Evolutionary conservation across 2,329 filamentous ascomycete species (phyloP), one percentile per base, ranked within the genome.

Genomic region (Pezicula radicicola): DNA sequence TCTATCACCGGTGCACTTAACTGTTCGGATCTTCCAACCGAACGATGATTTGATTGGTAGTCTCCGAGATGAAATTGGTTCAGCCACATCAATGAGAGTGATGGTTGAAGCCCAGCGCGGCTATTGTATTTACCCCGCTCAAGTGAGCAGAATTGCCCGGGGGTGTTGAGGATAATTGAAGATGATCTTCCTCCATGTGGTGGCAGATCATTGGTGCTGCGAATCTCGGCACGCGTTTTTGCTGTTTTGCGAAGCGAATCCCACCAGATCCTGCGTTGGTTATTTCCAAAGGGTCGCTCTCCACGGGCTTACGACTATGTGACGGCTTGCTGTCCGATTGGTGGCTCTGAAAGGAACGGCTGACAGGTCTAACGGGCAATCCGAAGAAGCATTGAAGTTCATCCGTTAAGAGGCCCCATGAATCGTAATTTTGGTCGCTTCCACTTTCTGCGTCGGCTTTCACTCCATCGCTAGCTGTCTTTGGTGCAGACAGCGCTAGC

Each of bases 301-400:
- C 30, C 30, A 33, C 30, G 30, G 30, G 30, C 30, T 33, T 33
- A 13, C 30, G 30, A 33, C 30, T 10, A 33, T 13, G 12, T 41
- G 44, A 47, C 40, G 46, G 44, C 30, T 25, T 19, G n/a, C 52
- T 54, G 54, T 48, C 54, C 54, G 58, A 60, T 59, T 57, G 55
- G 59, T 50, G 50, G 48, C 51, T 57, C 52, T 44, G 15, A 46
- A 40, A 16, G 46, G 46, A 46, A 50, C 33, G 37, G 42, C 45
- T 47, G 45, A 45, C 46, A 50, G 51, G 27, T 10, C 28, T 9
- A 28, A 49, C 45, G 42, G 40, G 28, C 19, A 35, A 49, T 49
- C 30, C 27, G 28, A 49, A 25, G 28, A 49, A 46, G 42, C 48
- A 51, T 40, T 30, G 30, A 40, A 47, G 40, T 47, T 41, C 42